Percentiles rank a stretch among this genome's conserved stretches.
phyloP scores from a whole-genome alignment of 164 flowering plant genomes.

The Santalum album region DNA sequence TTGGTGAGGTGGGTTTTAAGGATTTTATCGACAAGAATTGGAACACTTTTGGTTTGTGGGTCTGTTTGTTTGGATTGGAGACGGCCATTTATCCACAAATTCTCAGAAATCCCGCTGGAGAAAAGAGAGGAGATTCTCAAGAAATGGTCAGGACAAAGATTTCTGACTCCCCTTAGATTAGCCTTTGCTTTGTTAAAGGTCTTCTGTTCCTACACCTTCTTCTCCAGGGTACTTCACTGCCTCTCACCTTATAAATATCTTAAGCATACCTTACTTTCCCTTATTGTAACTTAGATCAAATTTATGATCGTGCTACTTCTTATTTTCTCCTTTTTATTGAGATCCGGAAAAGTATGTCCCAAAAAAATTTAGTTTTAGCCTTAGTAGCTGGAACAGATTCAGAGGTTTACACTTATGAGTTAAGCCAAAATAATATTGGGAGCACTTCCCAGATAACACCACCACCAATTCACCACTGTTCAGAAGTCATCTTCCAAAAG shows the following conservation, averaged over 20 bases:
- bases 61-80: constrained; percentile 25
- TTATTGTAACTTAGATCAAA: too few species aligned
- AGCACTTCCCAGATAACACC: too few species aligned
- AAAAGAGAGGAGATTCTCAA: constrained; percentile 46
- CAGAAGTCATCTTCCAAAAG: too few species aligned
- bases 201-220: constrained; percentile 32
- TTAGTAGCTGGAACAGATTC: too few species aligned
- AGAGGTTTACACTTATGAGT: too few species aligned
- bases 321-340: too few species aligned
- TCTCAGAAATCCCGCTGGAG: constrained; percentile 46
- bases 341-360: too few species aligned
- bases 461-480: too few species aligned
- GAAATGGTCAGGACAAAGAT: constrained; percentile 43
- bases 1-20: constrained; percentile 30
- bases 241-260: not conserved
- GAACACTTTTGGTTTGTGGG: constrained; percentile 65
- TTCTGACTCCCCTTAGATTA: constrained; percentile 29
- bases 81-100: constrained; percentile 56
- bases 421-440: too few species aligned
- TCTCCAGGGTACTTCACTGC: constrained; percentile 33
- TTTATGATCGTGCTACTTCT: too few species aligned
- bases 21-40: constrained; percentile 52
- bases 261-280: not conserved
- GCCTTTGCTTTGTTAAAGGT: constrained; percentile 40
- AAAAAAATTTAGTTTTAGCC: too few species aligned